These are phyloP conservation scores for Pythium oligandrum DNA, from an alignment of 352 stramenopile genomes.

Conservation along the genomic window DNA sequence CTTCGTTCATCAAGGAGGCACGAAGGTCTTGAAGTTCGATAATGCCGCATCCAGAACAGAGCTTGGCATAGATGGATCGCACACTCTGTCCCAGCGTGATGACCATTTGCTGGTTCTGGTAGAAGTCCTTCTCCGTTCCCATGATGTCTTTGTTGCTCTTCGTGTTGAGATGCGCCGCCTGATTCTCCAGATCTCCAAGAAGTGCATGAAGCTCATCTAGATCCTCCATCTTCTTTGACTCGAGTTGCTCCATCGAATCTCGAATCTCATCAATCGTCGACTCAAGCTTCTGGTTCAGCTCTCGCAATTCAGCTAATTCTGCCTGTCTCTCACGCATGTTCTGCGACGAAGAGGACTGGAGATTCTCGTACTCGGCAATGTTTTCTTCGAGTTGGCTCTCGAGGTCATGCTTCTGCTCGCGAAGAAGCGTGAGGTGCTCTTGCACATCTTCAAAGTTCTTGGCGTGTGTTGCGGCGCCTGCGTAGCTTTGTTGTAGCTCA, in stretches of 20 bases:
- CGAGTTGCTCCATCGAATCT: conserved; percentile 10
- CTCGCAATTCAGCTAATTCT: not conserved
- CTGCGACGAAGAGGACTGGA: conserved; percentile 3
- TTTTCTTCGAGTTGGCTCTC: conserved; percentile 36
- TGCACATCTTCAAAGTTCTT: conserved; percentile 41
- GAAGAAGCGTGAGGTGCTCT: conserved; percentile 37
- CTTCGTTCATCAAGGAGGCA: conserved; percentile 33
- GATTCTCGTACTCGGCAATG: conserved; percentile 33
- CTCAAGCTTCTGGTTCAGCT: not conserved
- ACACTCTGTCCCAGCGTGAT: conserved; percentile 35
- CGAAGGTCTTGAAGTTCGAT: conserved; percentile 56
- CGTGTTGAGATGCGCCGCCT: not conserved
- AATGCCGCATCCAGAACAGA: conserved; percentile 50
- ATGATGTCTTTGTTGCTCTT: not conserved
- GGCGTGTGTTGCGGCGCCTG: conserved; percentile 30
- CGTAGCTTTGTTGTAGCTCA: conserved; percentile 50
- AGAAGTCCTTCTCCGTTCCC: conserved; percentile 38
- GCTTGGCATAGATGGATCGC: conserved; percentile 44
- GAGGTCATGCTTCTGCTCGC: conserved; percentile 32
- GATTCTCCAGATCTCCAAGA: conserved; percentile 21
- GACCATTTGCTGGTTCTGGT: conserved; percentile 40
- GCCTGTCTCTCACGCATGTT: not conserved
- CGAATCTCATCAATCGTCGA: conserved; percentile 1
- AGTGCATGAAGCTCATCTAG: conserved; percentile 9
- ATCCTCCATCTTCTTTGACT: conserved; percentile 9